Evolutionary conservation across 371 early-diverging fungal species (phyloP), one percentile per base, ranked within the genome.

Genomic region (Synchytrium microbalum): DNA sequence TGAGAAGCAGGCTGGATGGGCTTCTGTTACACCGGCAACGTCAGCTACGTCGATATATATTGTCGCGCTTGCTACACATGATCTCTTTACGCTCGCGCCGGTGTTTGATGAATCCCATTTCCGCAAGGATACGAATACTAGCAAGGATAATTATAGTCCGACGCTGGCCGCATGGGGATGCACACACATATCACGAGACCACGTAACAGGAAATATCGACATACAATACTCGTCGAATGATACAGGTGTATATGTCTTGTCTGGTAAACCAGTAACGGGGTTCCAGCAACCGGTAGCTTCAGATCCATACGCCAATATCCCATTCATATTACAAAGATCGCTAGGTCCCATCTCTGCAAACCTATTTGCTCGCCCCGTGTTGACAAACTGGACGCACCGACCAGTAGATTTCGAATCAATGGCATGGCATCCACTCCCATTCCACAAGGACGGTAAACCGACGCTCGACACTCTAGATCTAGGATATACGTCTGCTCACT

Each of bases 401-500:
- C 3, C 51, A 0, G 69, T 71, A 3, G 67, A 80, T 32, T 79
- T 84, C 24, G 62, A 62, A 2, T 54, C 60, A n/a, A 32, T 79
- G n/a, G 65, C 74, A 2, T 82, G 85, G 78, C 67, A 72, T 2
- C 69, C 75, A 16, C 33, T 82, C 19, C 70, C 66, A 10, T 67
- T 76, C 16, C 60, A 67, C 19, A 60, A 68, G 31, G 56, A 64
- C 10, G 72, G 64, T n/a, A 59, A 67, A 0, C 71, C 73, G 1
- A n/a, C 65, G 0, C 54, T 38, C 24, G 71, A 75, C 59, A 68
- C 79, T 1, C 66, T 89, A 24, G 88, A 90, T 61, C 79, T 82
- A 53, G 69, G 74, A 23, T 88, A 77, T 70, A 79, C 80, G 0
- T 82, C 84, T 55, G 89, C 88, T 1, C 90, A 90, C 71, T 69